A percentile compares a stretch with the other conserved stretches of the same genome.
Evolutionary conservation across 108 stramenopile genomes (phyloP).

Genomic region (Skeletonema menzelii): DNA sequence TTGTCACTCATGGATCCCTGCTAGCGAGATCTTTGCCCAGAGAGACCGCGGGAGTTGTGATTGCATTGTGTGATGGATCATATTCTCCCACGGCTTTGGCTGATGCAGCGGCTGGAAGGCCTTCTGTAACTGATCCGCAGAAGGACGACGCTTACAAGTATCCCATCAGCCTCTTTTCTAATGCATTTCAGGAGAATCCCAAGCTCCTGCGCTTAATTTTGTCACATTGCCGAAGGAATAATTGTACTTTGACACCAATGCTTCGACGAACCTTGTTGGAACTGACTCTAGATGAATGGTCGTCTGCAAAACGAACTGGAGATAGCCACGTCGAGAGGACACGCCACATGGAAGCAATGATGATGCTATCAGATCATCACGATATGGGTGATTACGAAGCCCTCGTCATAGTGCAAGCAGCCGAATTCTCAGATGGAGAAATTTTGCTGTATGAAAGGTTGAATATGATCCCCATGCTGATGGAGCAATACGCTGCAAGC

Average conservation of each 20-base stretch:
- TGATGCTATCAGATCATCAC: conserved; percentile 48
- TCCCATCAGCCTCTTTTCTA: conserved; percentile 79
- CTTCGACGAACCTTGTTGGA: conserved; percentile 79
- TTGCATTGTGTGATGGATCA: conserved; percentile 82
- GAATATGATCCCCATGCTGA: conserved; percentile 81
- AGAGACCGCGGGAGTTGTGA: conserved; percentile 83
- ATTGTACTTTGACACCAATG: conserved; percentile 68
- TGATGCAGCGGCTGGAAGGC: conserved; percentile 51
- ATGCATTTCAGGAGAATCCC: conserved; percentile 79
- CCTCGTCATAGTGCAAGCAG: conserved; percentile 78
- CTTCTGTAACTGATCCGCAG: conserved; percentile 14
- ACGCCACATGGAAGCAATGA: conserved; percentile 74
- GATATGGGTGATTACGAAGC: conserved; percentile 87
- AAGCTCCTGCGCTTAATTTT: conserved; percentile 82
- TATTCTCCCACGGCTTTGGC: conserved; percentile 66
- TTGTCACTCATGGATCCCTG: conserved; percentile 66
- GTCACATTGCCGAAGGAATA: conserved; percentile 80
- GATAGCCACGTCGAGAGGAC: conserved; percentile 74
- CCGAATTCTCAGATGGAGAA: conserved; percentile 79
- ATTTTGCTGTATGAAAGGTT: conserved; percentile 79
- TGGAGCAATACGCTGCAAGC: conserved; percentile 74
- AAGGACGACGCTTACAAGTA: conserved; percentile 56
- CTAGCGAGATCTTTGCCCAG: conserved; percentile 74
- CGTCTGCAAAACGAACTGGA: conserved; percentile 67
- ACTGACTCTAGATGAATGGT: conserved; percentile 86